phyloP scores from a whole-genome alignment of 768 basidiomycete genomes.

The Dacryopinax spathularia region DNA sequence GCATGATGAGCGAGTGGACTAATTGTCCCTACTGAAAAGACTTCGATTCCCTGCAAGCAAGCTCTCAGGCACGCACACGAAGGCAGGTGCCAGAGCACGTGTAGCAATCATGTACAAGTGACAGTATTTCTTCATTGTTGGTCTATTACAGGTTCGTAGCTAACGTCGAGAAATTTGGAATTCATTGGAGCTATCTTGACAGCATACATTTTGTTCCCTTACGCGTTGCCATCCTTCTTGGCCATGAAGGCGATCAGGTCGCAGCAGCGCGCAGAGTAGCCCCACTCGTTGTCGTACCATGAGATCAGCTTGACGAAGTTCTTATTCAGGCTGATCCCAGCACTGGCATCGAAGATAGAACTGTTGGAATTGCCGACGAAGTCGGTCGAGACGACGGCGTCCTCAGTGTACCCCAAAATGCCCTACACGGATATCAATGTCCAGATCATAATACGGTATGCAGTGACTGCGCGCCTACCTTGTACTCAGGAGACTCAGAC shows the following conservation, averaged over 20 bases:
- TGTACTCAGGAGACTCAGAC: slow-evolving; percentile 43
- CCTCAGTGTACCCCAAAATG: slow-evolving; percentile 83
- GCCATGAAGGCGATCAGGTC: slow-evolving; percentile 77
- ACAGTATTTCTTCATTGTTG: too few species aligned
- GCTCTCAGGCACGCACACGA: too few species aligned
- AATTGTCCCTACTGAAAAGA: too few species aligned
- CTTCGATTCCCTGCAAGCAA: too few species aligned
- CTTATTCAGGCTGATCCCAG: slow-evolving; percentile 81
- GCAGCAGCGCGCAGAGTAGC: slow-evolving; percentile 84
- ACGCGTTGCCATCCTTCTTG: slow-evolving; percentile 40
- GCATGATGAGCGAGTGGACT: too few species aligned
- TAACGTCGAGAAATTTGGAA: too few species aligned
- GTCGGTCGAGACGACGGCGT: slow-evolving; percentile 85
- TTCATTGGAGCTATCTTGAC: too few species aligned
- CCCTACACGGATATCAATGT: slow-evolving; percentile 34
- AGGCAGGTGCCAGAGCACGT: too few species aligned
- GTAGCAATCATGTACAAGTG: too few species aligned
- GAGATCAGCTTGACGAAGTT: slow-evolving; percentile 93
- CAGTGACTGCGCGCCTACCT: slow-evolving; percentile 19
- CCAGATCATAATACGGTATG: neutral
- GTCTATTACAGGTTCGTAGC: too few species aligned
- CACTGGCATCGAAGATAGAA: slow-evolving; percentile 85
- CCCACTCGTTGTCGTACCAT: slow-evolving; percentile 94
- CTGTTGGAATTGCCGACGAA: slow-evolving; percentile 68
- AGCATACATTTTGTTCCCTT: too few species aligned